These are phyloP conservation scores for Tricholoma sp. DNA, from an alignment of 768 basidiomycete genomes.

Conservation along the genomic window DNA sequence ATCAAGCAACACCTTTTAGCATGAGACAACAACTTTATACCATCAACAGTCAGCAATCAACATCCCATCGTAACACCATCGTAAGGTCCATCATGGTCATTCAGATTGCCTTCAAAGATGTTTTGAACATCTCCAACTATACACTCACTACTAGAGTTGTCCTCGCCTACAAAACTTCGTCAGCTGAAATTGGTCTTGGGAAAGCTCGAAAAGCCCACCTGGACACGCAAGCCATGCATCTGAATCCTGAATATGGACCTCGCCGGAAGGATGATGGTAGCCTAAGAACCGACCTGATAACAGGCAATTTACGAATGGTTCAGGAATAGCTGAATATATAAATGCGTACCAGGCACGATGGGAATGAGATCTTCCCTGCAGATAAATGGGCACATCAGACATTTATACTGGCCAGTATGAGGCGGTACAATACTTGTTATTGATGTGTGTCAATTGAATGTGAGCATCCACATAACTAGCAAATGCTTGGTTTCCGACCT, in stretches of 20 bases:
- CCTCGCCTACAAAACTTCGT: constrained; percentile 39
- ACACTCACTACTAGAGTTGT: constrained; percentile 46
- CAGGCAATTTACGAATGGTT: background rate
- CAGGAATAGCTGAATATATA: background rate
- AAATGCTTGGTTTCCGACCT: constrained; percentile 59
- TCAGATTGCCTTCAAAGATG: constrained; percentile 31
- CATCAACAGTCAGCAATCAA: background rate
- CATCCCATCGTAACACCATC: constrained; percentile 21
- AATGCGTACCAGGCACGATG: constrained; percentile 30
- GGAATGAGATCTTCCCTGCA: constrained; percentile 35
- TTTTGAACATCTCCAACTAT: constrained; percentile 22
- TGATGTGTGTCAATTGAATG: constrained; percentile 49
- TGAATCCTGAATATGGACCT: constrained; percentile 44
- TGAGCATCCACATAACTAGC: constrained; percentile 56
- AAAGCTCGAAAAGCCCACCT: constrained; percentile 22
- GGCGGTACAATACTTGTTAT: constrained; percentile 38
- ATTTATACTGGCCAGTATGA: background rate
- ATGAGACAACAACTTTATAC: too few relatives aligned
- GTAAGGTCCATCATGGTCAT: constrained; percentile 29
- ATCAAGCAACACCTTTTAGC: too few relatives aligned
- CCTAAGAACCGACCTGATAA: constrained; percentile 25
- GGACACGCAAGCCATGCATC: constrained; percentile 54
- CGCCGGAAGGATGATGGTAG: constrained; percentile 40
- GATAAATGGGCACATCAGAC: background rate
- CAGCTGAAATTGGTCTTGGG: background rate